phyloP scores from a whole-genome alignment of 805 yeast species.

The Candida odintsovae region DNA sequence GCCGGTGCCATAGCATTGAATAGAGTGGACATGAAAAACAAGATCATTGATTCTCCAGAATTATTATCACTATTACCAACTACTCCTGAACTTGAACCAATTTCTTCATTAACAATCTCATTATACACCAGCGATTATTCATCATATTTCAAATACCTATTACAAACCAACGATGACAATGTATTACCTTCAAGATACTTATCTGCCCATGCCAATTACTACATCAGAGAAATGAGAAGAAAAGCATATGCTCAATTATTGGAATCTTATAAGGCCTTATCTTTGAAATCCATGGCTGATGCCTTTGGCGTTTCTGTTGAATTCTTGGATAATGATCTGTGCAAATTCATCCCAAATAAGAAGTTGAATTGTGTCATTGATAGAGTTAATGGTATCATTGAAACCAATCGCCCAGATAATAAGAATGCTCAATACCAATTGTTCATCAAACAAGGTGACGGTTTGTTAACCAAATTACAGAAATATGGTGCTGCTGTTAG shows the following conservation, averaged over 20 bases:
- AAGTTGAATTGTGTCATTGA: slow-evolving; percentile 94
- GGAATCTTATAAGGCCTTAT: slow-evolving; percentile 89
- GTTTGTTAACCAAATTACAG: slow-evolving; percentile 86
- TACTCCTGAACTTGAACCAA: slow-evolving; percentile 67
- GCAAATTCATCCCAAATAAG: slow-evolving; percentile 88
- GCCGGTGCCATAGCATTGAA: slow-evolving; percentile 82
- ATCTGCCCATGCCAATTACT: slow-evolving; percentile 73
- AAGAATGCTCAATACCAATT: slow-evolving; percentile 90
- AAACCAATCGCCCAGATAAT: slow-evolving; percentile 93
- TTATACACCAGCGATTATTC: slow-evolving; percentile 85
- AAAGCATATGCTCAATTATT: slow-evolving; percentile 91
- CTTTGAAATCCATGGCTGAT: slow-evolving; percentile 88
- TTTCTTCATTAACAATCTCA: slow-evolving; percentile 77
- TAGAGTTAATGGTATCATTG: slow-evolving; percentile 89
- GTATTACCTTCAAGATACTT: slow-evolving; percentile 63
- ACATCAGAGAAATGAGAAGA: slow-evolving; percentile 88
- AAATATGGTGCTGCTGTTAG: slow-evolving; percentile 97
- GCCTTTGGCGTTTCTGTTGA: slow-evolving; percentile 87
- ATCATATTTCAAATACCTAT: slow-evolving; percentile 67
- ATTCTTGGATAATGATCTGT: slow-evolving; percentile 80
- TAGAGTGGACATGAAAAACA: slow-evolving; percentile 77
- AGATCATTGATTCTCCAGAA: slow-evolving; percentile 92
- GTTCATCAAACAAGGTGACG: slow-evolving; percentile 88
- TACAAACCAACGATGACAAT: slow-evolving; percentile 71
- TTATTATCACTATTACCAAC: slow-evolving; percentile 73